Base-by-base conservation (phyloP, 2,329 filamentous ascomycete genomes). In the Phaeophleospora eucalypticola region DNA sequence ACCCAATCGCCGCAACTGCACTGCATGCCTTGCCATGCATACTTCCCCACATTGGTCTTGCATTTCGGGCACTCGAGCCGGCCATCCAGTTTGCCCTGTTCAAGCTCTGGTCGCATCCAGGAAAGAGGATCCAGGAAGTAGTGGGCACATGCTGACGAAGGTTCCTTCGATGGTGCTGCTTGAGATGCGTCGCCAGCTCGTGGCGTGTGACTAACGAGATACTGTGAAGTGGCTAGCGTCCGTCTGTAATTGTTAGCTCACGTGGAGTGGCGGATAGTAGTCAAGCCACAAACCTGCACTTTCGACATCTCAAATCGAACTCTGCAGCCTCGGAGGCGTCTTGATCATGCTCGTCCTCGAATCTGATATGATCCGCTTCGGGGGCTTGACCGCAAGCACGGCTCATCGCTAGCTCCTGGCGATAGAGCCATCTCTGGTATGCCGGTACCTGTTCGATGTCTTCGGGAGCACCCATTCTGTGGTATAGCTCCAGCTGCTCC, bases 1-100 rank as follows among this genome's bases (percentile, higher is more conserved):
- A 96, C 78, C 91, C 93, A 97, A 52, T 84, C 82, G 32, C 85
- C 83, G 67, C 93, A 98, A 63, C 83, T 93, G 71, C 93, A 98
- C 65, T 83, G 83, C 77, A 96, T 85, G 12, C 93, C 93, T 66
- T 94, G 89, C 93, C 93, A 98, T 43, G 91, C 87, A 64, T 96
- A 98, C 59, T 93, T 87, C 33, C 93, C 93, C 39, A 97, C 81
- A 43, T 88, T 89, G 34, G 87, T 82, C 38, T 80, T 81, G 67
- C 93, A 98, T 61, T 84, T 86, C 8, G 93, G 91, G 62, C 93
- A 98, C 48, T 83, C 80, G 24, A 98, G 75, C 8, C 91, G 82
- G 18, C 93, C 93, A 50, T 90, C 87, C 18, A 97, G 76, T 51
- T 84, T 81, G 20, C 87, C 89, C 60, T 86, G 79, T 59, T 90